Conservation (phyloP, 768 basidiomycete species). For the Serendipita vermifera region DNA sequence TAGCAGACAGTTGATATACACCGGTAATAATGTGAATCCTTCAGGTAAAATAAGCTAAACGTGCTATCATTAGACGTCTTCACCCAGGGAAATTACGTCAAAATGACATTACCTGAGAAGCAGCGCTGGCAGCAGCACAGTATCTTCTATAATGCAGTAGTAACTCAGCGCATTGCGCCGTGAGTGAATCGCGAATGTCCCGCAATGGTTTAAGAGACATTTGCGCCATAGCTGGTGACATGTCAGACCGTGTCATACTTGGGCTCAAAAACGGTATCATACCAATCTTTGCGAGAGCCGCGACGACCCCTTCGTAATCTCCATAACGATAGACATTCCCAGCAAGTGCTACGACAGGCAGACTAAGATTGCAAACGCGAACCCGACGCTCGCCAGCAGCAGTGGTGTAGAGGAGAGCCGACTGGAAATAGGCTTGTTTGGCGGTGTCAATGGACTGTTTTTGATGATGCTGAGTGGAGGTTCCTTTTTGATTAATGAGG, state of each 20-base stretch:
- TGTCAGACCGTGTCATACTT: neutral
- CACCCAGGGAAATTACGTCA: neutral
- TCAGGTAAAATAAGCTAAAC: constrained; percentile 85
- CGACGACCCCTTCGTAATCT: constrained; percentile 75
- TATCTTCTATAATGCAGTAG: constrained; percentile 77
- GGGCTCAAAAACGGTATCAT: neutral
- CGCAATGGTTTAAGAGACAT: constrained; percentile 48
- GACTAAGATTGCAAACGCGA: constrained; percentile 70
- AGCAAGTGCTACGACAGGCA: constrained; percentile 71
- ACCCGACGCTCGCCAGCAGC: constrained; percentile 66
- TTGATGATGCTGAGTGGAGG: neutral
- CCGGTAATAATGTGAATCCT: constrained; percentile 73
- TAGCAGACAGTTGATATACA: constrained; percentile 65
- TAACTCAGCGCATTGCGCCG: constrained; percentile 68
- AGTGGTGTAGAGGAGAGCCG: constrained; percentile 78
- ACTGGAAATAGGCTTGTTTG: constrained; percentile 67
- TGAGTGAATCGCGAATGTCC: constrained; percentile 72
- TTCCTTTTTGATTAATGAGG: neutral
- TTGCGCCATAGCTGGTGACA: constrained; percentile 49
- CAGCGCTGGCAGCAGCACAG: constrained; percentile 66
- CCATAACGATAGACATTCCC: constrained; percentile 84
- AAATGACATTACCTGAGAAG: constrained; percentile 56
- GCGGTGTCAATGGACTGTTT: constrained; percentile 46
- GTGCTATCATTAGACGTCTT: constrained; percentile 11
- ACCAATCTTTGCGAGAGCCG: constrained; percentile 69